phyloP scores from a whole-genome alignment of 495 filamentous ascomycete genomes.

The Elasticomyces elasticus region DNA sequence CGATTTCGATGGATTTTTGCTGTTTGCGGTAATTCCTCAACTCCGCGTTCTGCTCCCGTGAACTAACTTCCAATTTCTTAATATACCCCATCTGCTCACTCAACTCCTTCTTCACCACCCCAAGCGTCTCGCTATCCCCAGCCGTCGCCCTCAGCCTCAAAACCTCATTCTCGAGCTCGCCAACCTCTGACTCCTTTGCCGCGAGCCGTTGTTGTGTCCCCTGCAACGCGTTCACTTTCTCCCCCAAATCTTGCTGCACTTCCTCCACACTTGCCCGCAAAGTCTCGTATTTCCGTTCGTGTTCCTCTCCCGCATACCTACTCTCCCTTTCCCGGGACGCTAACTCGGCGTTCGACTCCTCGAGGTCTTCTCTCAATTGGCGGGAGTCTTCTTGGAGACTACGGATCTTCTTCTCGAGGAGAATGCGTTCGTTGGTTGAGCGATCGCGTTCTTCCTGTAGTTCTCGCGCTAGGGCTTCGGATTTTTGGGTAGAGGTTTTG shows the following conservation, averaged over 20 bases:
- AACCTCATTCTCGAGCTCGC: constrained; percentile 69
- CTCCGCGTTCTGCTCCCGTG: constrained; percentile 69
- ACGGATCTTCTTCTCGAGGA: constrained; percentile 61
- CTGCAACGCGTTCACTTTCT: constrained; percentile 52
- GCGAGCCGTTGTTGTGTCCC: constrained; percentile 55
- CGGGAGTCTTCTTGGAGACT: constrained; percentile 63
- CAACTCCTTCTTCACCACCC: constrained; percentile 74
- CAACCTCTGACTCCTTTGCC: constrained; percentile 58
- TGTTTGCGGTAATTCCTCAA: constrained; percentile 67
- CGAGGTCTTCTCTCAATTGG: constrained; percentile 61
- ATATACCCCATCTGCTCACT: constrained; percentile 85
- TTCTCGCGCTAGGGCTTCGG: constrained; percentile 60
- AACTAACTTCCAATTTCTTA: constrained; percentile 66
- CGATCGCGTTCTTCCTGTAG: constrained; percentile 59
- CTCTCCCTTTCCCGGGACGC: constrained; percentile 60
- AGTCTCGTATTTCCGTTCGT: constrained; percentile 58
- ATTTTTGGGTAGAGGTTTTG: constrained; percentile 58
- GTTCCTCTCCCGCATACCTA: constrained; percentile 58
- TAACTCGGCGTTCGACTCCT: constrained; percentile 61
- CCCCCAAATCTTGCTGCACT: constrained; percentile 57
- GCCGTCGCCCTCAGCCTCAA: constrained; percentile 71
- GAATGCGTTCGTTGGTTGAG: constrained; percentile 54
- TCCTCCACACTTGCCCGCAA: constrained; percentile 60
- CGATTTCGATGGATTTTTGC: constrained; percentile 78
- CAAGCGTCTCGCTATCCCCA: constrained; percentile 72